These are phyloP conservation scores for Sphagnum magellanicum DNA, from an alignment of 228 moss, liverwort and hornwort genomes.

Conservation along the genomic window DNA sequence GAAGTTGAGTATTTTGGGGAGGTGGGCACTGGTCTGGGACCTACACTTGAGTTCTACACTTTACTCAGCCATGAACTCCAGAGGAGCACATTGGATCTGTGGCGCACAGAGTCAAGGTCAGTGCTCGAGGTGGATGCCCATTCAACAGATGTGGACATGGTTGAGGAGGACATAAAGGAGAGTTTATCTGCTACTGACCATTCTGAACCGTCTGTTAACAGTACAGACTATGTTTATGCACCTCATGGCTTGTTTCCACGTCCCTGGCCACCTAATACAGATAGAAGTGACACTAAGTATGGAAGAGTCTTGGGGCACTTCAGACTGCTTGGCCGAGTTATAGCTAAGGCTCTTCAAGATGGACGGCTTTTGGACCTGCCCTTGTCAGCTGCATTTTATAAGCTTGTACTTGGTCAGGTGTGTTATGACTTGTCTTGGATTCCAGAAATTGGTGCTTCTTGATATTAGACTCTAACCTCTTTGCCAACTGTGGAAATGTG, in stretches of 20 bases:
- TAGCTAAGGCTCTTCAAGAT: slow-evolving; percentile 97
- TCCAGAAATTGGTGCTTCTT: too few species aligned
- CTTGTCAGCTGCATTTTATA: slow-evolving; percentile 74
- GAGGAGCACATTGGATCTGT: slow-evolving; percentile 62
- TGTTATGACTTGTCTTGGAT: too few species aligned
- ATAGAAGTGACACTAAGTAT: slow-evolving; percentile 44
- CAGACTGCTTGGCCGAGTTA: slow-evolving; percentile 81
- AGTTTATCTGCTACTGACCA: slow-evolving; percentile 18
- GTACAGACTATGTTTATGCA: slow-evolving; percentile 65
- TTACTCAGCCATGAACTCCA: slow-evolving; percentile 93
- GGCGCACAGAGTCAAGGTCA: slow-evolving; percentile 67
- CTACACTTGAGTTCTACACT: slow-evolving; percentile 97
- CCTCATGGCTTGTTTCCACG: slow-evolving; percentile 84
- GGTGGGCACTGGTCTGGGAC: slow-evolving; percentile 97
- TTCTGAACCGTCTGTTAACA: slow-evolving; percentile 25
- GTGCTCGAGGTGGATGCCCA: slow-evolving; percentile 16
- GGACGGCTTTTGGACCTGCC: slow-evolving; percentile 87
- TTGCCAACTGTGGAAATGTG: too few species aligned
- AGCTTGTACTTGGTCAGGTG: slow-evolving; percentile 93
- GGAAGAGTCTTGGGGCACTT: slow-evolving; percentile 76
- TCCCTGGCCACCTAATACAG: slow-evolving; percentile 68
- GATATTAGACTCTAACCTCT: too few species aligned
- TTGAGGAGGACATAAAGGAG: slow-evolving; percentile 27
- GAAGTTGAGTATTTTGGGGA: slow-evolving; percentile 99
- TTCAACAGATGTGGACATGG: slow-evolving; percentile 48